Conservation (phyloP, 2,329 filamentous ascomycete species). For the Epichloe coenophiala region DNA sequence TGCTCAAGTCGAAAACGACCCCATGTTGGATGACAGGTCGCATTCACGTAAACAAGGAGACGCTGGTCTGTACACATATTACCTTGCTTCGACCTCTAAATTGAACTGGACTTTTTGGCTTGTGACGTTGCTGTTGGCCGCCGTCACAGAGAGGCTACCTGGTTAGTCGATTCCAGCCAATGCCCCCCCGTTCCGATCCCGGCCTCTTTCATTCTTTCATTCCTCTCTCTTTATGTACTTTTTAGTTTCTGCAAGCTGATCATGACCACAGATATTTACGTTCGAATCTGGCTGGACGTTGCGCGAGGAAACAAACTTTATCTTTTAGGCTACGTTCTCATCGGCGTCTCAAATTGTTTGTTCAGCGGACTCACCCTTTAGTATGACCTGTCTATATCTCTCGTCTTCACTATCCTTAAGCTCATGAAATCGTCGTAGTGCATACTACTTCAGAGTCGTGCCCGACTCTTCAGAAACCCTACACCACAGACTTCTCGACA, state of each 20-base stretch:
- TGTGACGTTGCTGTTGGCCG: not conserved
- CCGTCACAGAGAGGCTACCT: not conserved
- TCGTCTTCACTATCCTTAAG: not conserved
- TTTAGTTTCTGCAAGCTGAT: not conserved
- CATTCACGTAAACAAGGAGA: not conserved
- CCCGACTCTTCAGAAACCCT: not conserved
- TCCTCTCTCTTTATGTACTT: not conserved
- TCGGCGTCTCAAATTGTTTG: not conserved
- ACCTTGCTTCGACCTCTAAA: not conserved
- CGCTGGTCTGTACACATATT: not conserved
- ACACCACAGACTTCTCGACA: not conserved
- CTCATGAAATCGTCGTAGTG: not conserved
- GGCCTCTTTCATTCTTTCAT: not conserved
- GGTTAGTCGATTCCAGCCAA: not conserved
- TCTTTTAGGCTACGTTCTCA: not conserved
- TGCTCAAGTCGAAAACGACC: not conserved
- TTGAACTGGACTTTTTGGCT: not conserved
- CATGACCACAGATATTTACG: not conserved
- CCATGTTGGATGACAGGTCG: not conserved
- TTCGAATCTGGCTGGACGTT: constrained; percentile 1
- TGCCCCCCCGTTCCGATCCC: not conserved
- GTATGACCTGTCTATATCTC: not conserved
- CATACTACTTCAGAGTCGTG: not conserved
- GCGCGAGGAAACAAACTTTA: not conserved
- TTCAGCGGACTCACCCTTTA: not conserved